Evolutionary conservation across 805 yeast species (phyloP).

Genomic region (Saturnispora hagleri): DNA sequence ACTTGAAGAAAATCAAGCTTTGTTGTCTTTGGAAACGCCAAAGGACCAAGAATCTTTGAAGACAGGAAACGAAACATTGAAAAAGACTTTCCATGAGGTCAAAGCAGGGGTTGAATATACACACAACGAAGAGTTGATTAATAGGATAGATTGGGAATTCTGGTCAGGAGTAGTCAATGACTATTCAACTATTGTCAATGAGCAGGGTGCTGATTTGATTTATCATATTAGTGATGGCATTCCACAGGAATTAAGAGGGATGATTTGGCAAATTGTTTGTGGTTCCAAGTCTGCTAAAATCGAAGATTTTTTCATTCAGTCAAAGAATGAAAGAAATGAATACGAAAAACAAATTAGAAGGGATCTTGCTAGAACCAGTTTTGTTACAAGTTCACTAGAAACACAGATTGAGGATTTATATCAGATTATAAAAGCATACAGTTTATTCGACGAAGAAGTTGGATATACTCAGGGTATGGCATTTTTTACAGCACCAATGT

Average conservation of each 20-base stretch:
- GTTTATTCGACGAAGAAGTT: slow-evolving; percentile 81
- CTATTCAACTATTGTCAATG: slow-evolving; percentile 56
- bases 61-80: slow-evolving; percentile 38
- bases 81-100: slow-evolving; percentile 37
- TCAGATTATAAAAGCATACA: slow-evolving; percentile 74
- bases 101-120: slow-evolving; percentile 37
- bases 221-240: slow-evolving; percentile 64
- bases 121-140: slow-evolving; percentile 23
- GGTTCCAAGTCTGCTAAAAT: slow-evolving; percentile 60
- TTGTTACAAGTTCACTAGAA: slow-evolving; percentile 49
- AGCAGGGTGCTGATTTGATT: slow-evolving; percentile 51
- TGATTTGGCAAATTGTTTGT: slow-evolving; percentile 86
- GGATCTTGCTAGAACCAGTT: slow-evolving; percentile 80
- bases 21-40: slow-evolving; percentile 39
- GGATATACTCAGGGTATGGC: slow-evolving; percentile 99
- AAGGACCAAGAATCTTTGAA: slow-evolving; percentile 43
- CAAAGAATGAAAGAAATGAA: slow-evolving; percentile 40
- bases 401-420: slow-evolving; percentile 57
- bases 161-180: slow-evolving; percentile 81
- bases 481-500: slow-evolving; percentile 76
- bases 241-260: slow-evolving; percentile 78
- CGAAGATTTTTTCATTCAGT: slow-evolving; percentile 47
- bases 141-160: slow-evolving; percentile 67
- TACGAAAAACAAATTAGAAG: slow-evolving; percentile 72
- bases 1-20: slow-evolving; percentile 45